Percentiles rank a stretch among this genome's conserved stretches.
These are phyloP conservation scores for Nannochloropsis oceanica DNA, from an alignment of 108 stramenopile genomes.

Conservation along the genomic window DNA sequence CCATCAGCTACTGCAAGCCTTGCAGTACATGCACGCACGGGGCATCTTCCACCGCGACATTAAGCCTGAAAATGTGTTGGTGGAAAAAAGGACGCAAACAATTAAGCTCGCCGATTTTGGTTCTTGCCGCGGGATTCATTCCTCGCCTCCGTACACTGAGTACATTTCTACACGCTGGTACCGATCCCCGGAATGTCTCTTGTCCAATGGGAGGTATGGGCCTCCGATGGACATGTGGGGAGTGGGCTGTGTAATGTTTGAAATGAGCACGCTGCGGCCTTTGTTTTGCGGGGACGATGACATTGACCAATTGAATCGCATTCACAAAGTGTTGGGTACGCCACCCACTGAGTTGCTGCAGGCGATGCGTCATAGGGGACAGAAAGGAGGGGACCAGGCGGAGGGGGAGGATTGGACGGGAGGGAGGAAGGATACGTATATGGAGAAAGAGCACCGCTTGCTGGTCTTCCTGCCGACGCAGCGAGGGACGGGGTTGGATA, in stretches of 20 bases:
- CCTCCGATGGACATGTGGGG: constrained; percentile 73
- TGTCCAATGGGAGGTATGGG: constrained; percentile 63
- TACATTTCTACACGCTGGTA: constrained; percentile 75
- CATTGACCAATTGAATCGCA: constrained; percentile 54
- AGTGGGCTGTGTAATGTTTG: constrained; percentile 63
- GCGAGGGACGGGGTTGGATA: too few relatives aligned
- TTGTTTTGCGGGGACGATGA: constrained; percentile 64
- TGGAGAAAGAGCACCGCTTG: too few relatives aligned
- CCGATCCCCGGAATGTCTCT: constrained; percentile 57
- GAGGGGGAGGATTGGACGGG: too few relatives aligned
- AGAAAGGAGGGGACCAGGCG: too few relatives aligned
- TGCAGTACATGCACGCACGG: constrained; percentile 55
- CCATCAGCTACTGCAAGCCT: constrained; percentile 47
- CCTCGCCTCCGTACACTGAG: constrained; percentile 50
- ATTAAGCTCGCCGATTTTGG: constrained; percentile 74
- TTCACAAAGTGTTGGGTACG: constrained; percentile 56
- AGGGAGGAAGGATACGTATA: too few relatives aligned
- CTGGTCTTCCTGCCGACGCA: too few relatives aligned
- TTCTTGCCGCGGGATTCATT: constrained; percentile 57
- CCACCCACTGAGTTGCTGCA: constrained; percentile 12
- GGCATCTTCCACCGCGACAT: constrained; percentile 63
- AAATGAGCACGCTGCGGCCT: constrained; percentile 58
- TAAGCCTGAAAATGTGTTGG: constrained; percentile 71
- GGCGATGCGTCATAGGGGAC: too few relatives aligned
- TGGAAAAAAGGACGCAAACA: constrained; percentile 39